Evolutionary conservation across 768 basidiomycete genomes (phyloP), one percentile per base, ranked within the genome.

Genomic region (Saitozyma podzolica): DNA sequence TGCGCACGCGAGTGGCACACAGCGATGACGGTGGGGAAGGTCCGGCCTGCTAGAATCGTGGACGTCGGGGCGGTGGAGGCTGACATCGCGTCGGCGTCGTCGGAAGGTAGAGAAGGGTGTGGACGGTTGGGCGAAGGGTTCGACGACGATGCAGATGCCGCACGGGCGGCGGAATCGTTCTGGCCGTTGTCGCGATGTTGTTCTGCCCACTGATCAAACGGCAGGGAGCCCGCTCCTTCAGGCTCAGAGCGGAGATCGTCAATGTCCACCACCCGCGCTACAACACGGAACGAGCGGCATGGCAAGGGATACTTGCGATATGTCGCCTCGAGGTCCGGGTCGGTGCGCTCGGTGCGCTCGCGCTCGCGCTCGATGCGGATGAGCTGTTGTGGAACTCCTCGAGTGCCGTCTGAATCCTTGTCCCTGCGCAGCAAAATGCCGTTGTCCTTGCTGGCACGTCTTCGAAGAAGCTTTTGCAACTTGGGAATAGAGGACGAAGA

Each of bases 251-350:
- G 85, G 14, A 94, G 80, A 64, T 92, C 90, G 50, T 84, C 82
- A 66, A 90, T 86, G 0, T 86, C 82, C 29, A 93, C 84, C 41
- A 91, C 83, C 7, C 89, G 85, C 39, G 89, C 90, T 55, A 85
- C 86, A 54, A 90, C 86, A 55, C 86, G 85, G 82, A 92, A 93
- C 16, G 85, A 81, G 39, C 83, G 78, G 52, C 90, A 84, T 29
- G 72, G 78, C n/a, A 75, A 62, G 9, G 67, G 74, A 50, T 67
- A 61, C 11, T 47, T 20, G 8, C 52, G 53, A 67, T 29, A 29
- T 5, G 29, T 29, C 29, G 29, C 29, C 29, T 29, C 29, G 40
- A 16, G 65, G 29, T 6, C 50, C 2, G 29, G 29, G 56, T 40
- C 19, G 43, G 17, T 13, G 48, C 40, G 37, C 20, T 17, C 40